phyloP scores from a whole-genome alignment of 1,284 basidiomycete genomes.

The Baeospora myosura region DNA sequence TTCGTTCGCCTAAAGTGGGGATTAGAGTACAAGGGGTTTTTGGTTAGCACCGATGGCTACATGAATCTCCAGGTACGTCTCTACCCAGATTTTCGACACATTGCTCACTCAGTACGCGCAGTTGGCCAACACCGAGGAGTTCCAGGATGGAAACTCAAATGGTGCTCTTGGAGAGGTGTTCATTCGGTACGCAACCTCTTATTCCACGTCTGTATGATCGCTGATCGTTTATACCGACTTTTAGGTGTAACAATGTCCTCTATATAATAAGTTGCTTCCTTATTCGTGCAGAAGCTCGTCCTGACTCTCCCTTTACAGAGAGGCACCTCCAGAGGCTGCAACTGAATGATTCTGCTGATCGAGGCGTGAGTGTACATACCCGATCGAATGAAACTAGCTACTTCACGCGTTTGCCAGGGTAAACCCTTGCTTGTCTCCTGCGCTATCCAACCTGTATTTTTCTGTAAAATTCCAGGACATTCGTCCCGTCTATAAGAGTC shows the following conservation, averaged over 20 bases:
- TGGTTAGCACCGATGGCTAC: slow-evolving; percentile 97
- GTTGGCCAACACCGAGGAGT: slow-evolving; percentile 98
- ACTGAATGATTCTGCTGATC: no score
- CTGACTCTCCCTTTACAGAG: slow-evolving; percentile 50
- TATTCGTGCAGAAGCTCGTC: slow-evolving; percentile 5
- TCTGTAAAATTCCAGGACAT: no score
- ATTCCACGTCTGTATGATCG: slow-evolving; percentile 5
- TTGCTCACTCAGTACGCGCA: slow-evolving; percentile 23
- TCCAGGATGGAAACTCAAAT: slow-evolving; percentile 92
- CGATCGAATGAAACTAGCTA: no score
- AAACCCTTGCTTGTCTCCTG: no score
- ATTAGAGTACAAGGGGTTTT: slow-evolving; percentile 97
- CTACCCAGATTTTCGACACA: slow-evolving; percentile 3
- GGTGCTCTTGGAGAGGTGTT: slow-evolving; percentile 97
- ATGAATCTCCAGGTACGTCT: slow-evolving; percentile 93
- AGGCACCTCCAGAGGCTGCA: slow-evolving; percentile 45
- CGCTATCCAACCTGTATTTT: no score
- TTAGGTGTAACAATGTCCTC: slow-evolving; percentile 83
- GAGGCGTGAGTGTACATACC: no score
- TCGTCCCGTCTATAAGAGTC: no score
- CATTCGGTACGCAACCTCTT: slow-evolving; percentile 64
- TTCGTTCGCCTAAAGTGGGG: slow-evolving; percentile 98
- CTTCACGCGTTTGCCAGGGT: no score
- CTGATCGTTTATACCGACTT: slow-evolving; percentile 5
- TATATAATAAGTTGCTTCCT: slow-evolving; percentile 74